Conservation (phyloP, 2,329 filamentous ascomycete genomes). For the Knufia fluminis region DNA sequence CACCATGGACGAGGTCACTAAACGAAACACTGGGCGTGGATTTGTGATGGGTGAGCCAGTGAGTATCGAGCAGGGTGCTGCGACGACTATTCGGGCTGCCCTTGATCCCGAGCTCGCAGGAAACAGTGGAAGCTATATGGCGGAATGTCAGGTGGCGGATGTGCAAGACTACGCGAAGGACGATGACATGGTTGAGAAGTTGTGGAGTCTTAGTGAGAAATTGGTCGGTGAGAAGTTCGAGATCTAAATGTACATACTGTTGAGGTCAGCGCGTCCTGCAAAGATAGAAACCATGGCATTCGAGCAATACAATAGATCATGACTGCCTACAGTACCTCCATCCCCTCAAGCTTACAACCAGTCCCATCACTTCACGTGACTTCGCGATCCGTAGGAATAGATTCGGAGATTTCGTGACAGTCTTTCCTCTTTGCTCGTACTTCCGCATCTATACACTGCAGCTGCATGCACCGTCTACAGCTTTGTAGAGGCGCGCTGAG, state of each 20-base stretch:
- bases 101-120: constrained; percentile 34
- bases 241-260: constrained; percentile 10
- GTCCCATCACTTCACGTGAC: constrained; percentile 27
- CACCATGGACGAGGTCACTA: constrained; percentile 8
- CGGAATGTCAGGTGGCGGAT: constrained; percentile 28
- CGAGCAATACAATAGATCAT: no score
- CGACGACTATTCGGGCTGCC: constrained; percentile 36
- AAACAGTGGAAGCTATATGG: constrained; percentile 26
- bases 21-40: constrained; percentile 15
- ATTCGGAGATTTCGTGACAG: no score
- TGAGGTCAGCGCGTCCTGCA: no score
- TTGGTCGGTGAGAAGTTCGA: constrained; percentile 26
- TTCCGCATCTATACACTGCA: no score
- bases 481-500: neutral
- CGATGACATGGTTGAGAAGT: constrained; percentile 22
- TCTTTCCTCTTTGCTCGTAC: no score
- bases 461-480: neutral
- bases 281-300: no score
- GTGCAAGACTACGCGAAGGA: constrained; percentile 25
- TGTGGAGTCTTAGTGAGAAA: constrained; percentile 28
- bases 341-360: constrained; percentile 25
- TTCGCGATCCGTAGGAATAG: no score
- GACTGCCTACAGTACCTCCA: constrained; percentile 16
- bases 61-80: constrained; percentile 34
- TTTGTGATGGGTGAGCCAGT: constrained; percentile 23